Evolutionary conservation across 805 yeast genomes (phyloP).

Genomic region (Suhomyces faveliae): DNA sequence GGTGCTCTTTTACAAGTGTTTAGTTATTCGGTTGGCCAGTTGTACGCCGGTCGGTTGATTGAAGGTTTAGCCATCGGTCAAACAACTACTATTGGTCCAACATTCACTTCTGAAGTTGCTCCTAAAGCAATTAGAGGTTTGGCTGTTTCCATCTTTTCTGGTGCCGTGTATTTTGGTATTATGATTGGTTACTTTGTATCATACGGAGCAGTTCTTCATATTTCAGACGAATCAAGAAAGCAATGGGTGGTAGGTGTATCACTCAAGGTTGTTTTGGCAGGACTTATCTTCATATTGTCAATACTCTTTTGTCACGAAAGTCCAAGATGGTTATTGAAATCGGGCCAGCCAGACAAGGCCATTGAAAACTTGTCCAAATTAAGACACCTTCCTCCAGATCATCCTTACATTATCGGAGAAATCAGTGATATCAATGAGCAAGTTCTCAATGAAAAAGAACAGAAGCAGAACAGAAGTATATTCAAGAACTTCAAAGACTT

Average conservation of each 20-base stretch:
- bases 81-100: slow-evolving; percentile 26
- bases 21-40: slow-evolving; percentile 19
- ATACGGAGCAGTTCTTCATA: slow-evolving; percentile 48
- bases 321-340: slow-evolving; percentile 25
- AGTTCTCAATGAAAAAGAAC: slow-evolving; percentile 20
- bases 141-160: slow-evolving; percentile 23
- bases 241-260: slow-evolving; percentile 24
- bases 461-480: slow-evolving; percentile 13
- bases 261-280: slow-evolving; percentile 20
- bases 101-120: slow-evolving; percentile 22
- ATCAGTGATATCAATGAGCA: slow-evolving; percentile 23
- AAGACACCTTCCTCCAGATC: slow-evolving; percentile 21
- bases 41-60: slow-evolving; percentile 24
- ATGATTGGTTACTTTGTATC: slow-evolving; percentile 27
- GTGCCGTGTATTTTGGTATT: slow-evolving; percentile 25
- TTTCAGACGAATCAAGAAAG: slow-evolving; percentile 11
- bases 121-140: slow-evolving; percentile 24
- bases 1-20: slow-evolving; percentile 21
- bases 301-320: slow-evolving; percentile 20
- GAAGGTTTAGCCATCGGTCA: slow-evolving; percentile 27
- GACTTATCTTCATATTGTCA: slow-evolving; percentile 19
- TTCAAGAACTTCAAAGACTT: slow-evolving; percentile 15
- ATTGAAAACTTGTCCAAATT: slow-evolving; percentile 17
- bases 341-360: slow-evolving; percentile 17
- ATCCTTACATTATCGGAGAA: slow-evolving; percentile 24